Evolutionary conservation across 352 stramenopile species (phyloP).

Genomic region (Phytophthora syringae): DNA sequence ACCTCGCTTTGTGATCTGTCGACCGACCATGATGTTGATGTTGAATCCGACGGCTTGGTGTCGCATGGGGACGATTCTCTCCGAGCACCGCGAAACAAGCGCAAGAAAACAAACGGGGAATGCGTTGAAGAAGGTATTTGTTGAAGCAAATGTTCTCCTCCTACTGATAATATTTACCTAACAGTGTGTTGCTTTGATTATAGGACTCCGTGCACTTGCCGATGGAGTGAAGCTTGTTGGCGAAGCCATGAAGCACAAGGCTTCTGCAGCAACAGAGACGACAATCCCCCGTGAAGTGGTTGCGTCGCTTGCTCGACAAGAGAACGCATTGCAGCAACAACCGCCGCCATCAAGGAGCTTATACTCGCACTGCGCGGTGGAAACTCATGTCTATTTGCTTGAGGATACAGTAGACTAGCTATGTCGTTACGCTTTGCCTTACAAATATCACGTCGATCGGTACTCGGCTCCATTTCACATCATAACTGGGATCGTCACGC

Average conservation of each 20-base stretch:
- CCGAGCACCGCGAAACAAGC: not conserved
- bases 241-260: conserved; percentile 4
- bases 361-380: not conserved
- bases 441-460: not conserved
- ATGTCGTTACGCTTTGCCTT: not conserved
- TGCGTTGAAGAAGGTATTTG: conserved; percentile 12
- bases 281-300: not conserved
- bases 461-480: not conserved
- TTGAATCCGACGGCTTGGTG: not conserved
- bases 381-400: not conserved
- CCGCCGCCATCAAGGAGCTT: not conserved
- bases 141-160: not conserved
- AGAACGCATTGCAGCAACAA: conserved; percentile 6
- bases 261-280: not conserved
- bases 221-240: not conserved
- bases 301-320: conserved; percentile 1
- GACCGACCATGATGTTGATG: not conserved
- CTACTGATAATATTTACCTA: not conserved
- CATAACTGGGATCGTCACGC: not conserved
- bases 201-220: conserved; percentile 5
- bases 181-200: not conserved
- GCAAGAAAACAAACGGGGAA: conserved; percentile 14
- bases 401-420: not conserved
- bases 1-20: conserved; percentile 2
- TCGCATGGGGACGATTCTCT: not conserved